Base-by-base conservation (phyloP, 116 monocot species). In the Papilionanthe hybrid region DNA sequence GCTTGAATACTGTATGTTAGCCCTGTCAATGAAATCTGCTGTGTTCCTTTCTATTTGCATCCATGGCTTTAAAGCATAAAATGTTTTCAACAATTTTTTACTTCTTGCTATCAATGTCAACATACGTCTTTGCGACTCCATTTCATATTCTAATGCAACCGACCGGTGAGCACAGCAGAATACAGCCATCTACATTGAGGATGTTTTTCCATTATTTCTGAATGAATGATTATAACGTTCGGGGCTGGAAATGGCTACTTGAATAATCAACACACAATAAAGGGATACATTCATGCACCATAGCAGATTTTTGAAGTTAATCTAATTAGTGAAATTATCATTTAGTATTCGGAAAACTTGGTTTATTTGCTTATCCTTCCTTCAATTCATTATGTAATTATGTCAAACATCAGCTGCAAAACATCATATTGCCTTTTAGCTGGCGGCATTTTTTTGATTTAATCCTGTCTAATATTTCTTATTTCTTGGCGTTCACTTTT, bases 1-100 rank as follows among this genome's bases (percentile, higher is more conserved):
- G 98, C 91, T 83, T 98, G 87, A 98, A 98, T 81, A 98, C 87
- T 78, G 96, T 96, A 78, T 41, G 93, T 90, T 69, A 45, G 30
- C 32, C 32, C 80, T 42, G 19, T 20, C 73, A 73, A 73, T n/a
- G 32, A 71, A 71, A 71, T 71, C 28, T 71, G 29, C 37, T 71
- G 71, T 13, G 37, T 71, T 32, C 18, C 28, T 53, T 53, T 53
- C 53, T 71, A 9, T 63, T 63, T 63, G 22, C 9, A 63, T 27
- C 9, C 9, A 9, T 25, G 23, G 15, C 25, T 63, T 63, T 63
- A 63, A 25, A 63, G 22, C 23, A 63, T 7, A 63, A 6, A 63
- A 9, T 63, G 63, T 25, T 22, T 9, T 63, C 1, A 7, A 63
- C 7, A 25, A 63, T 25, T 63, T 60, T 63, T 23, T 25, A 17